A percentile compares a stretch with the other conserved stretches of the same genome.
Conservation (phyloP, 2,329 filamentous ascomycete genomes). For the Nemania bipapillata region DNA sequence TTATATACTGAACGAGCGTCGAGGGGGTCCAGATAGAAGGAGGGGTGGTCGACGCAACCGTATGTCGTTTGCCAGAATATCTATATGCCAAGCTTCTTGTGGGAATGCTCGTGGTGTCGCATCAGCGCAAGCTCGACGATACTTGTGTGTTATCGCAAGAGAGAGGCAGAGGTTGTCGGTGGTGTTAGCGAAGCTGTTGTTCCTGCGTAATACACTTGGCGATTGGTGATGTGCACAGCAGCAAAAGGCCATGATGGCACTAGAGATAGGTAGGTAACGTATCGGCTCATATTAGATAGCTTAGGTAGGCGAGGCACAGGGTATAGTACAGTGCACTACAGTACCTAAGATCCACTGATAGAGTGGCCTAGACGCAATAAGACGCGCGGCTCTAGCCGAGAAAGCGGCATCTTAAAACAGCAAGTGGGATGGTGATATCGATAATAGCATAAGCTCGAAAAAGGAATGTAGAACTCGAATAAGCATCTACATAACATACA, state of each 20-base stretch:
- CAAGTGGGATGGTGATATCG: not conserved
- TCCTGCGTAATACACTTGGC: slow-evolving; percentile 29
- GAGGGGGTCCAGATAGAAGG: not conserved
- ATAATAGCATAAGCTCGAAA: slow-evolving; percentile 24
- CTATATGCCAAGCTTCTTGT: not conserved
- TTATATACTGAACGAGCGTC: slow-evolving; percentile 30
- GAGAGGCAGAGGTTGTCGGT: not conserved
- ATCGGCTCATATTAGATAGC: not conserved
- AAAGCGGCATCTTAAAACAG: not conserved
- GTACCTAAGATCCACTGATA: slow-evolving; percentile 20
- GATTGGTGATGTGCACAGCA: slow-evolving; percentile 23
- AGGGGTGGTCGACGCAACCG: not conserved
- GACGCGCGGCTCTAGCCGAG: slow-evolving; percentile 29
- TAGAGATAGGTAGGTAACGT: not conserved
- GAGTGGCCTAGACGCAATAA: not conserved
- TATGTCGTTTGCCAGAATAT: not conserved
- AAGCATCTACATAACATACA: not conserved
- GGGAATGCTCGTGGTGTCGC: slow-evolving; percentile 12
- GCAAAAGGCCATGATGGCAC: slow-evolving; percentile 5
- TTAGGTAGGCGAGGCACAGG: too few relatives aligned
- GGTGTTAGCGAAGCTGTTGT: slow-evolving; percentile 19
- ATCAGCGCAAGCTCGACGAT: slow-evolving; percentile 10
- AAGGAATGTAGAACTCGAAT: not conserved
- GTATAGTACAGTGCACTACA: not conserved
- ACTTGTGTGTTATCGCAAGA: slow-evolving; percentile 15